Base-by-base conservation (phyloP, 1,284 basidiomycete genomes). In the Apiotrichum siamense region DNA sequence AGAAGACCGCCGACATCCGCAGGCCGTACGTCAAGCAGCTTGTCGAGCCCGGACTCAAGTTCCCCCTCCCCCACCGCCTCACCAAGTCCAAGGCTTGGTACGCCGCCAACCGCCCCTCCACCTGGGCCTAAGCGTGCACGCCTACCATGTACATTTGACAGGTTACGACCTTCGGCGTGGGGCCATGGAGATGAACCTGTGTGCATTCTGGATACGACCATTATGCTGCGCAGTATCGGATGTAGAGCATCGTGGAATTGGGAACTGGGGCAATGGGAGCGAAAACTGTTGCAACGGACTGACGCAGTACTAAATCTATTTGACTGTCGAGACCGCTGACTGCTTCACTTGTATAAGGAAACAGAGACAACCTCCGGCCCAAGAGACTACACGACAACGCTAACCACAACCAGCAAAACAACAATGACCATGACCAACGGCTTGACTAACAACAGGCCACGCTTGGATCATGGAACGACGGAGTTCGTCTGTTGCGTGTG, bases 21-120 rank as follows among this genome's bases (percentile, higher is more conserved):
- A 83, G 89, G 63, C 87, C 90, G 31, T 96, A 97, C 83, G 93
- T 97, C 82, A 96, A 88, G 80, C 96, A 98, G 77, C 84, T 98
- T 70, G 78, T 97, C 66, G 77, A 79, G 48, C 91, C 91, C 61
- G 80, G 82, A 64, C 87, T 98, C 81, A 92, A 86, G 78, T 98
- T 98, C 92, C 94, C 96, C 62, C 86, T 98, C 50, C 91, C 94
- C 58, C 96, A 97, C 81, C 88, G 94, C 58, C 61, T 66, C 52
- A 72, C 73, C 65, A 73, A 66, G 64, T 69, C 67, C 62, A 74
- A 74, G 70, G 72, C 65, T 57, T 74, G 73, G 73, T 76, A 60
- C 71, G 74, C 74, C 65, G 74, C 73, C 66, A 72, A 70, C 72
- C 66, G 74, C 60, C 74, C 74, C 44, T 63, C 67, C 54, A 73